A percentile compares a stretch with the other conserved stretches of the same genome.
phyloP scores from a whole-genome alignment of 305 asterid species.

The Fraxinus sp. region DNA sequence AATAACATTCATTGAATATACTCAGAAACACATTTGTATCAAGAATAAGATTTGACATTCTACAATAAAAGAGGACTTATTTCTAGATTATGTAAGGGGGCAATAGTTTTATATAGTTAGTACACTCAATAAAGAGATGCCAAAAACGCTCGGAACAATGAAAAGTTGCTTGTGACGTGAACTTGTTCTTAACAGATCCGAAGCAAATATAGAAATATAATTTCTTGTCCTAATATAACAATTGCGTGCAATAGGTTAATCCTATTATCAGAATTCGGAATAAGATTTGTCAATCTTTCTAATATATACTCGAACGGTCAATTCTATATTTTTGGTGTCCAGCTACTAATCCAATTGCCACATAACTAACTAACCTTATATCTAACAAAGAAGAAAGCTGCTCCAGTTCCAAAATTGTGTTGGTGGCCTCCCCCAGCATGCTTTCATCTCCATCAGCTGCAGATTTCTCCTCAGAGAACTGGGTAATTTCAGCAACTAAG shows the following conservation, averaged over 20 bases:
- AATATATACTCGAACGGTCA: neutral
- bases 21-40: neutral
- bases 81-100: neutral
- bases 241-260: neutral
- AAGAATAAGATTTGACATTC: neutral
- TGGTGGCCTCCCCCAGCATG: neutral
- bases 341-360: neutral
- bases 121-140: neutral
- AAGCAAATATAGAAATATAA: neutral
- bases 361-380: constrained; percentile 21
- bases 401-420: constrained; percentile 18
- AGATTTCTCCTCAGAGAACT: constrained; percentile 4
- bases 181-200: neutral
- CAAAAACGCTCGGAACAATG: neutral
- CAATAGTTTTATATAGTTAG: neutral
- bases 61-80: neutral
- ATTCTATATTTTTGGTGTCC: neutral
- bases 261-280: neutral
- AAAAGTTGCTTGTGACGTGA: neutral
- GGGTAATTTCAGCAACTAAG: neutral
- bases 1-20: neutral
- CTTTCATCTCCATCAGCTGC: constrained; percentile 10
- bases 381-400: constrained; percentile 14
- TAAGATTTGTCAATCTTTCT: neutral
- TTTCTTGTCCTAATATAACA: neutral